Conservation (phyloP, 345 rosid genomes). For the Melaleuca alternifolia region DNA sequence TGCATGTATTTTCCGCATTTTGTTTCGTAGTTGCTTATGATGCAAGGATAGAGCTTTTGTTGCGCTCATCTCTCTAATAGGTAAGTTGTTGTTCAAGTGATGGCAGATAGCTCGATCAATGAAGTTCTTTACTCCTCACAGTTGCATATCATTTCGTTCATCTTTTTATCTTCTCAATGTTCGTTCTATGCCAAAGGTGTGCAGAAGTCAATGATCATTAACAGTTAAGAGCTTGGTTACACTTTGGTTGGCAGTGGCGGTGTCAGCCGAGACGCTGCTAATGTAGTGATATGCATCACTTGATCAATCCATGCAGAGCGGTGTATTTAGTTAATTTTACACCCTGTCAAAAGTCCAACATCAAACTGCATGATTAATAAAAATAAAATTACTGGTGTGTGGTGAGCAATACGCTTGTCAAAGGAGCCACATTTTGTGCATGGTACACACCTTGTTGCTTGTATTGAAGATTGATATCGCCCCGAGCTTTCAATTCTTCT, state of each 20-base stretch:
- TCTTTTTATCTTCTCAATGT: background rate
- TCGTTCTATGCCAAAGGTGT: background rate
- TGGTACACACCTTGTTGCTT: background rate
- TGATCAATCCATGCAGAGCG: background rate
- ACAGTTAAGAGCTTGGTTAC: background rate
- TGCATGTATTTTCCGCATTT: background rate
- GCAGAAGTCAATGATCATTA: background rate
- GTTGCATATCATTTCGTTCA: background rate
- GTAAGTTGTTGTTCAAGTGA: background rate
- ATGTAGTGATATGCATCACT: background rate
- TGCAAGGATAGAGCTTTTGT: background rate
- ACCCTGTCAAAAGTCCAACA: background rate
- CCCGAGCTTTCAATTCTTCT: background rate
- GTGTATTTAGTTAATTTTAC: background rate
- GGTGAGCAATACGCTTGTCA: background rate
- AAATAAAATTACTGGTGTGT: background rate
- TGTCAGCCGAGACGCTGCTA: background rate
- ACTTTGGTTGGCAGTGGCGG: background rate
- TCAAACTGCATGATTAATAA: background rate
- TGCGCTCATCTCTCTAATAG: background rate
- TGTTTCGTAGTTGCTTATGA: background rate
- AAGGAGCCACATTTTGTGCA: background rate
- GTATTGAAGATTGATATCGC: background rate
- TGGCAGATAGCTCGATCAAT: background rate
- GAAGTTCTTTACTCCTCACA: background rate